Conservation (phyloP, 1,139 yeast species). For the Yamadazyma conglobata region DNA sequence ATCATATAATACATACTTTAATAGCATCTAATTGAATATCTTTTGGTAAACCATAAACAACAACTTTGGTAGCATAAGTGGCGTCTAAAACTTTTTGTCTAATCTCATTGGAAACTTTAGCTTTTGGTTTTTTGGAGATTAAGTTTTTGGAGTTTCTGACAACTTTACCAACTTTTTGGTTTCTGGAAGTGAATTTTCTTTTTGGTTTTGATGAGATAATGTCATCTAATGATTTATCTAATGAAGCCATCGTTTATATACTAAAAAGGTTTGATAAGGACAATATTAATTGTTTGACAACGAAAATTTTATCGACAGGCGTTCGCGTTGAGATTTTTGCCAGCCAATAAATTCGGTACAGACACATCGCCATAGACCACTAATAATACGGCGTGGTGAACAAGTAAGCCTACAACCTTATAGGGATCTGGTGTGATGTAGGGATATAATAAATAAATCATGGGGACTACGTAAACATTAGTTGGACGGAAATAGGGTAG, state of each 20-base stretch:
- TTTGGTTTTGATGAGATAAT: constrained; percentile 66
- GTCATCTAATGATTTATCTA: constrained; percentile 95
- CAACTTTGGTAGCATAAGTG: constrained; percentile 66
- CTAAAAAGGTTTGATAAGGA: not conserved
- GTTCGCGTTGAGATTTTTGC: no score
- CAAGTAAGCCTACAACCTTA: no score
- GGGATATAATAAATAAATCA: no score
- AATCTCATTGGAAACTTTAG: constrained; percentile 33
- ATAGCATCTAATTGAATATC: constrained; percentile 76
- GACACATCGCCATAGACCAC: no score
- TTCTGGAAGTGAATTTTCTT: constrained; percentile 15
- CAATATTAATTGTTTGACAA: not conserved
- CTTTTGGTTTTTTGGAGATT: constrained; percentile 28
- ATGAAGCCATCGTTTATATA: constrained; percentile 28
- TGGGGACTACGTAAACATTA: no score
- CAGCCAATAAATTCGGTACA: no score
- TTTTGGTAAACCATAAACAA: constrained; percentile 73
- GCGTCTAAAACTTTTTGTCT: constrained; percentile 43
- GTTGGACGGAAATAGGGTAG: no score
- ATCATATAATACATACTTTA: constrained; percentile 60
- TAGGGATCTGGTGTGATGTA: no score
- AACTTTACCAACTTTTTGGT: constrained; percentile 15
- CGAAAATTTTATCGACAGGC: no score
- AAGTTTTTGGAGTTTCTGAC: constrained; percentile 17
- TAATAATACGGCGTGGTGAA: no score